Base-by-base conservation (phyloP, 75 land plant genomes). In the Pseudotsuga menziesii region DNA sequence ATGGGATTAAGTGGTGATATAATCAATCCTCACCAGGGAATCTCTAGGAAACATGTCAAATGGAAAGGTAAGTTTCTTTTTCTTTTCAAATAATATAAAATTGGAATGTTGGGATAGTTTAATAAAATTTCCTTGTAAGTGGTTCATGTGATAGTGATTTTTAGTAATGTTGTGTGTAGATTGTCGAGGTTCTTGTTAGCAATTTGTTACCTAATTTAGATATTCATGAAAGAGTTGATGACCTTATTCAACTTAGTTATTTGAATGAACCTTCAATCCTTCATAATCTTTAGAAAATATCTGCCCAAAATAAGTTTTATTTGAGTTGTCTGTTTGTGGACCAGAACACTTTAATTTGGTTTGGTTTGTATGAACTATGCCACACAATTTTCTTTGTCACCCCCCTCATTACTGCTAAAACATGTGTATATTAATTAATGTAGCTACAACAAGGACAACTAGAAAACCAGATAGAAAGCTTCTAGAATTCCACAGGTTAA, bases 231-330 rank as follows among this genome's bases (percentile, higher is more conserved):
- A 94, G 98, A 54, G 94, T 93, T 23, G 98, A 92, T 84, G 98
- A 97, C 79, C 98, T 97, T 59, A 90, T 90, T 84, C 95, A 97
- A 76, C 92, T 97, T 20, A 97, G 98, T 83, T 97, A 95, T 76
- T 77, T 95, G 77, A 88, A 95, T 87, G 98, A 97, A 74, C 99
- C 99, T 78, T 92, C 99, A 73, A 90, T 95, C 13, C 75, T 95
- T 75, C 92, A 88, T 86, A 91, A 95, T 82, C 80, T 97, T 61
- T 82, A 87, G 57, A 84, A 86, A 57, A 85, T 98, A 83, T 97
- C 92, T 60, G 54, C 70, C 8, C 83, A 78, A 73, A 88, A 94
- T 75, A 81, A 83, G 72, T 91, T 97, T 19, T 97, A 97, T 87
- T 98, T 97, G 71, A 85, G 97, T 79, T 44, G 19, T 73, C n/a